Percentiles rank a stretch among this genome's conserved stretches.
These are phyloP conservation scores for Dendrobium chrysotoxum DNA, from an alignment of 106 monocot species.

Conservation along the genomic window DNA sequence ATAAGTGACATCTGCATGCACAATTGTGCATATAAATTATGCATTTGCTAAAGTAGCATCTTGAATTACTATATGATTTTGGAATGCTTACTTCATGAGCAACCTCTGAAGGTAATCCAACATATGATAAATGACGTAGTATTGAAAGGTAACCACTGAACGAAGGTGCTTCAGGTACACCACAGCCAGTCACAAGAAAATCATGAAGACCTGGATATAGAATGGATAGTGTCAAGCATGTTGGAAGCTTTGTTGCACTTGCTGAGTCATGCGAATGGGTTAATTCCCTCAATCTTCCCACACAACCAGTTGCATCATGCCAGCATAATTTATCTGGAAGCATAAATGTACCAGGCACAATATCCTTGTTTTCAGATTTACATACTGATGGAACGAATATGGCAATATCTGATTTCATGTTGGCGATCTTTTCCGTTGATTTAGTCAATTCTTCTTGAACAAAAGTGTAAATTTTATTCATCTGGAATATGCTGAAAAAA, in stretches of 20 bases:
- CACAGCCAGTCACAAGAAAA: conserved; percentile 47
- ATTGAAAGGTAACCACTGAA: conserved; percentile 33
- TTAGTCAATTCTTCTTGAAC: conserved; percentile 23
- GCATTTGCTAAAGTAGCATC: neutral
- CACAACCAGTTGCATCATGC: conserved; percentile 58
- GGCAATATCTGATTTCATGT: conserved; percentile 17
- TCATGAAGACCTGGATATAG: conserved; percentile 48
- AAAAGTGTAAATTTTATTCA: conserved; percentile 46
- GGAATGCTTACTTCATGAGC: conserved; percentile 29
- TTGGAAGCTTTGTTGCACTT: neutral
- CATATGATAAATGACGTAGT: conserved; percentile 26
- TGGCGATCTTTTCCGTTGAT: conserved; percentile 8
- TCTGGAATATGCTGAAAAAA: conserved; percentile 38
- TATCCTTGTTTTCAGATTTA: conserved; percentile 9
- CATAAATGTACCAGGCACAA: conserved; percentile 34
- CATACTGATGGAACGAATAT: conserved; percentile 42
- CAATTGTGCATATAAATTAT: neutral
- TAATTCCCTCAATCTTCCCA: conserved; percentile 22
- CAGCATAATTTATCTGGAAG: conserved; percentile 39
- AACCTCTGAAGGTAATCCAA: conserved; percentile 36
- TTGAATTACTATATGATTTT: neutral
- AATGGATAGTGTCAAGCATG: conserved; percentile 12
- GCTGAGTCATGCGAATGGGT: neutral
- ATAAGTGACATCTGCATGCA: neutral
- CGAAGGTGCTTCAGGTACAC: conserved; percentile 28